Base-by-base conservation (phyloP, 208 protist species). In the Acanthamoeba lenticulata region DNA sequence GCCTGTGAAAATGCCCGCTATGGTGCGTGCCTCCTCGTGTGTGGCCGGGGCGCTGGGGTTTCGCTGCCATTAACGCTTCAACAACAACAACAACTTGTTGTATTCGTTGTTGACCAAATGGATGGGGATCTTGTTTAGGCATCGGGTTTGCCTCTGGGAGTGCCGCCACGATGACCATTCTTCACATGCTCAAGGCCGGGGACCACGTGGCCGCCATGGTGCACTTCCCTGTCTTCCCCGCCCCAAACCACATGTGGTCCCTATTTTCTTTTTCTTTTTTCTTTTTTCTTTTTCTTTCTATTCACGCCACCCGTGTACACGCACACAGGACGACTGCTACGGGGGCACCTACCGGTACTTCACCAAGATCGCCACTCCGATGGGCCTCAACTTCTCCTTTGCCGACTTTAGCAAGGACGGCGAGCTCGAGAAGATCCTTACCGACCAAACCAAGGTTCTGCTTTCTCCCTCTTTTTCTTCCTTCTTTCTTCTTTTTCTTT, bases 321-420 rank as follows among this genome's bases (percentile, higher is more conserved):
- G 99, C 94, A 96, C 98, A 42, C 96, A 98, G 69, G 97, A 97
- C 90, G 98, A 99, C 95, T 96, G 99, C 47, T 99, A 99, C 97
- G 98, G 98, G 55, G 98, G 98, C 90, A 99, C 98, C 96, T 96
- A 99, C 96, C 97, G 98, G 67, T 97, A 98, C 32, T 96, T 99
- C 40, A 98, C 97, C 32, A 97, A 98, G 93, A 94, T 98, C 36
- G 97, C 96, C 45, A 36, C 90, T 0, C 94, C 93, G 44, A 83
- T 95, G 40, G 97, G 97, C 67, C 96, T 99, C 52, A 94, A 97
- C 47, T 97, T 98, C 77, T 77, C 95, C 45, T 98, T 99, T 95
- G 97, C 99, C 29, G 97, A 98, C 92, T 97, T 98, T 36, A 98
- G 95, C 95, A 88, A 98, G 77, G 94, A 98, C 15, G 96, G 95